phyloP scores from a whole-genome alignment of 78 protist species.

The Guillardia theta region DNA sequence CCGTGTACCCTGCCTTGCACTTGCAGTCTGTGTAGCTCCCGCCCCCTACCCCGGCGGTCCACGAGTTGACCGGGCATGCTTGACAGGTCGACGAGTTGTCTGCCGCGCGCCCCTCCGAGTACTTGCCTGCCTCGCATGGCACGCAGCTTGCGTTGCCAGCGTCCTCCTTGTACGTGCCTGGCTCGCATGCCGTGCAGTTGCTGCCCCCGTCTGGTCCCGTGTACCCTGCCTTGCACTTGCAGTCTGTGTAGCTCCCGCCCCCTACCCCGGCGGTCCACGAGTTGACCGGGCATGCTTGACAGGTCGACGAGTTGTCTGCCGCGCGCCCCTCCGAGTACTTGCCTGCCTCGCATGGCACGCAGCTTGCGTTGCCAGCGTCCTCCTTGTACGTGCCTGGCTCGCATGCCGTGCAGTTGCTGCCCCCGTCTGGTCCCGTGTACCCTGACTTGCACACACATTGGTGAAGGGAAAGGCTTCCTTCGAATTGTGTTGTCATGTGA shows the following conservation, averaged over 20 bases:
- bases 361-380: background rate
- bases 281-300: no score
- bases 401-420: background rate
- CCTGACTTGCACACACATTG: background rate
- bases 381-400: background rate
- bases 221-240: background rate
- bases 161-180: background rate
- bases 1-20: background rate
- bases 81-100: no score
- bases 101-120: no score
- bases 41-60: no score
- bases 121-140: background rate
- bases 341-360: background rate
- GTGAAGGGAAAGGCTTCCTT: background rate
- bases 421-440: background rate
- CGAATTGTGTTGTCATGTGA: background rate
- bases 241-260: no score
- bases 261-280: no score
- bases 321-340: no score
- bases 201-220: background rate
- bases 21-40: no score
- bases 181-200: no score
- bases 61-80: no score
- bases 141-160: background rate
- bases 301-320: no score